Percentiles rank a stretch among this genome's conserved stretches.
Conservation (phyloP, 2,329 filamentous ascomycete species). For the Ophiostoma sp. region DNA sequence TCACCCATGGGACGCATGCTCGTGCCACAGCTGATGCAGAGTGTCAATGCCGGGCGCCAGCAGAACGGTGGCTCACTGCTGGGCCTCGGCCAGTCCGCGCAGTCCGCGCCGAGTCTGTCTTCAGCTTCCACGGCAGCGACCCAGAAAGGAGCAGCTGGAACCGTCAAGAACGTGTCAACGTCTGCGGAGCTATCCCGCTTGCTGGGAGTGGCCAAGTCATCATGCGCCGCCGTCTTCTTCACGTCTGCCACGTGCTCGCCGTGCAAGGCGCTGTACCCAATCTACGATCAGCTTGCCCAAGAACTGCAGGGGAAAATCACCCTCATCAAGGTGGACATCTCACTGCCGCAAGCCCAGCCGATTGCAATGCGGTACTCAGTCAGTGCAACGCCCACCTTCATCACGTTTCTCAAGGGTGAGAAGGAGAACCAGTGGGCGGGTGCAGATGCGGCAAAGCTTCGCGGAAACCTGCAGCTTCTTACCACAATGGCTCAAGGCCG, state of each 20-base stretch:
- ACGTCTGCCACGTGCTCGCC: constrained; percentile 82
- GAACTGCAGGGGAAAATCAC: constrained; percentile 63
- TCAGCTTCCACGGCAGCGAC: background rate
- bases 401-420: constrained; percentile 72
- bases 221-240: constrained; percentile 83
- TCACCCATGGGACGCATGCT: constrained; percentile 88
- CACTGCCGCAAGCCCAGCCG: constrained; percentile 49
- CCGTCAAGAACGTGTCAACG: constrained; percentile 5
- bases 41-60: constrained; percentile 46
- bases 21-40: constrained; percentile 59
- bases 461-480: constrained; percentile 66
- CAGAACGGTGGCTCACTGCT: constrained; percentile 44
- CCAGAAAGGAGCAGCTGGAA: background rate
- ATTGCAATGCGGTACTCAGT: constrained; percentile 63
- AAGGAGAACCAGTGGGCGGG: constrained; percentile 78
- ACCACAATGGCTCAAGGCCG: constrained; percentile 66
- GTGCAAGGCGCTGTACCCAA: constrained; percentile 76
- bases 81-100: constrained; percentile 41
- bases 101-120: constrained; percentile 10
- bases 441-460: constrained; percentile 62
- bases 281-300: constrained; percentile 73
- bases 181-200: constrained; percentile 53
- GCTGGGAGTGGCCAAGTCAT: constrained; percentile 54
- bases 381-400: constrained; percentile 78
- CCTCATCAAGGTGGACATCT: constrained; percentile 80